Conservation (phyloP, 2,329 filamentous ascomycete genomes). For the Colletotrichum sansevieriae region DNA sequence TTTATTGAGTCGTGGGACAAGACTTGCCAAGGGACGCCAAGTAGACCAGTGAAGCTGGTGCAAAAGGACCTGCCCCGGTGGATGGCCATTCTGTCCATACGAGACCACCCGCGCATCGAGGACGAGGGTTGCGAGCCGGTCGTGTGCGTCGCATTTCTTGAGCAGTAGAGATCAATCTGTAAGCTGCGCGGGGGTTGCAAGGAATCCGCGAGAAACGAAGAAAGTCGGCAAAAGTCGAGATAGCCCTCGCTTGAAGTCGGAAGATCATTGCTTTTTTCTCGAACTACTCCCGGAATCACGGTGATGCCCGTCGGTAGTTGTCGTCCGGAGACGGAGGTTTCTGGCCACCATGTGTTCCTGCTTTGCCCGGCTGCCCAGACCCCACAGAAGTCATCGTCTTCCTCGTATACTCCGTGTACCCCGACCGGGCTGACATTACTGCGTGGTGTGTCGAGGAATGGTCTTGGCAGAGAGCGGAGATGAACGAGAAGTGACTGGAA, state of each 20-base stretch:
- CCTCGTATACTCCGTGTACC: not conserved
- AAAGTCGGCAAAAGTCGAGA: constrained; percentile 8
- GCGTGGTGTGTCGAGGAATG: constrained; percentile 7
- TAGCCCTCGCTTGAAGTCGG: not conserved
- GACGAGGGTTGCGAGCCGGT: constrained; percentile 6
- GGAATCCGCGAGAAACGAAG: constrained; percentile 19
- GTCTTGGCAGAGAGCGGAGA: constrained; percentile 30
- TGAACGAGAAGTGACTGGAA: constrained; percentile 28
- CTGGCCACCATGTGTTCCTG: constrained; percentile 21
- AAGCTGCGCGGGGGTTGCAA: constrained; percentile 5
- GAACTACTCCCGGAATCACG: constrained; percentile 12
- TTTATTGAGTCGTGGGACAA: constrained; percentile 38
- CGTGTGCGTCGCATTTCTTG: constrained; percentile 16
- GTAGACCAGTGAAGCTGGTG: constrained; percentile 32
- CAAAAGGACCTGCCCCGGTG: constrained; percentile 35
- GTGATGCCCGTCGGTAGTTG: not conserved
- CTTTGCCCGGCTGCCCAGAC: constrained; percentile 7
- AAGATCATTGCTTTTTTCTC: constrained; percentile 13
- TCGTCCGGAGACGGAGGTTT: constrained; percentile 14
- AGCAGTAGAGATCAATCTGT: not conserved
- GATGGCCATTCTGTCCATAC: constrained; percentile 31
- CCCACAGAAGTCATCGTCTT: constrained; percentile 7
- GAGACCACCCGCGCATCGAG: constrained; percentile 17
- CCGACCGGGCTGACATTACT: constrained; percentile 1
- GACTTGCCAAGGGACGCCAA: constrained; percentile 39